Base-by-base conservation (phyloP, 768 basidiomycete genomes). In the Dacryopinax spathularia region DNA sequence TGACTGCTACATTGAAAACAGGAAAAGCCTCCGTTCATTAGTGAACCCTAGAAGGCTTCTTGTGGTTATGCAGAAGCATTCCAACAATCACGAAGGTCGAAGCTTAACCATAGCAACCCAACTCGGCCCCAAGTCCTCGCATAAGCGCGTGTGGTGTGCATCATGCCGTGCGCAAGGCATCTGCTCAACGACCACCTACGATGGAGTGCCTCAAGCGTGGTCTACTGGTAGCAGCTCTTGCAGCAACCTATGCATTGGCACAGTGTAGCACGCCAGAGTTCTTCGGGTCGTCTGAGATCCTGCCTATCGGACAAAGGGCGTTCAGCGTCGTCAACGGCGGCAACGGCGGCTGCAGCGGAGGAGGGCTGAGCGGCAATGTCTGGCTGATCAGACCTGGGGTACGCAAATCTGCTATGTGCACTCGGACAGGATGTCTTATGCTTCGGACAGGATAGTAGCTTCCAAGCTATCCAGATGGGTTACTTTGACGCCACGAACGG, bases 231-330 rank as follows among this genome's bases (percentile, higher is more conserved):
- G 48, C 48, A 10, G 48, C 25, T 27, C 48, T 56, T 22, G 31
- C 48, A 9, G 48, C 48, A 13, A 56, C 25, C 31, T 56, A 22
- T 56, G 48, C 18, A 56, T 29, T 56, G 3, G 48, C 48, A 13
- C 48, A 56, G 31, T 56, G 48, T 29, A 56, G 48, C 48, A 18
- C 48, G 3, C 48, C 48, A 56, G 48, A 56, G 48, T 56, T 56
- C 48, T 56, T 56, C 48, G 29, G 48, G 15, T 56, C 48, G 15
- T 56, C 48, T 6, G 25, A 56, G 48, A 56, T 56, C 48, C 20
- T 56, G 48, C 25, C 48, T 29, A 56, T 56, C 48, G 48, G 48
- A 7, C 13, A 56, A 29, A 56, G 48, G 48, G 48, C 48, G 25
- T 56, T 56, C 48, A 56, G 48, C 18, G 48, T 56, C 25, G 48